Evolutionary conservation across 2,329 filamentous ascomycete genomes (phyloP).

Genomic region (Exophiala xenobiotica): DNA sequence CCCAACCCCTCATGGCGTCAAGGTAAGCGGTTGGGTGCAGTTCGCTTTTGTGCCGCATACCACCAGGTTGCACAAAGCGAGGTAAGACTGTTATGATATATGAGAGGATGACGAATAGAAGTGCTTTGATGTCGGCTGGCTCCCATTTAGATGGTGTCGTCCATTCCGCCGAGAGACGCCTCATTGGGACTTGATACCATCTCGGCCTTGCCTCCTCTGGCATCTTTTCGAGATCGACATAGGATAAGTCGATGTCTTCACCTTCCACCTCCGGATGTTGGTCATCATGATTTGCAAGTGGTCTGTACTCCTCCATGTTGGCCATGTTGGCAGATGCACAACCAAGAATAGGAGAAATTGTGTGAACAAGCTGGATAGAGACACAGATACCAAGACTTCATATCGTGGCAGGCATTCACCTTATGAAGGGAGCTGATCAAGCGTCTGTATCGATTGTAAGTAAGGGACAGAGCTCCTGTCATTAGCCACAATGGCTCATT

Average conservation of each 20-base stretch:
- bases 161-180: slow-evolving; percentile 1
- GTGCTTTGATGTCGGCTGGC: slow-evolving; percentile 4
- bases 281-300: not conserved
- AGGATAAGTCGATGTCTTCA: not conserved
- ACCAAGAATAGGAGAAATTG: no score
- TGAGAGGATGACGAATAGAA: slow-evolving; percentile 4
- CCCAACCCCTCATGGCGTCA: slow-evolving; percentile 32
- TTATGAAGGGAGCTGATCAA: not conserved
- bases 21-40: slow-evolving; percentile 31
- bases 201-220: slow-evolving; percentile 8
- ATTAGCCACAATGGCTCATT: no score
- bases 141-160: not conserved
- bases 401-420: not conserved
- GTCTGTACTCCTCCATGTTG: slow-evolving; percentile 6
- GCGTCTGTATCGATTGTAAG: not conserved
- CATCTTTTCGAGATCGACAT: slow-evolving; percentile 17
- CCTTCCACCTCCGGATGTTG: not conserved
- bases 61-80: slow-evolving; percentile 12
- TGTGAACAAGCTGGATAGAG: not conserved
- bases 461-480: no score
- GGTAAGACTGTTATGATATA: slow-evolving; percentile 10
- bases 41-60: slow-evolving; percentile 10
- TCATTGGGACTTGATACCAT: slow-evolving; percentile 13
- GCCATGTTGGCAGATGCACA: not conserved
- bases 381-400: not conserved